Conservation (phyloP, 2,329 filamentous ascomycete species). For the Cercospora canescens region DNA sequence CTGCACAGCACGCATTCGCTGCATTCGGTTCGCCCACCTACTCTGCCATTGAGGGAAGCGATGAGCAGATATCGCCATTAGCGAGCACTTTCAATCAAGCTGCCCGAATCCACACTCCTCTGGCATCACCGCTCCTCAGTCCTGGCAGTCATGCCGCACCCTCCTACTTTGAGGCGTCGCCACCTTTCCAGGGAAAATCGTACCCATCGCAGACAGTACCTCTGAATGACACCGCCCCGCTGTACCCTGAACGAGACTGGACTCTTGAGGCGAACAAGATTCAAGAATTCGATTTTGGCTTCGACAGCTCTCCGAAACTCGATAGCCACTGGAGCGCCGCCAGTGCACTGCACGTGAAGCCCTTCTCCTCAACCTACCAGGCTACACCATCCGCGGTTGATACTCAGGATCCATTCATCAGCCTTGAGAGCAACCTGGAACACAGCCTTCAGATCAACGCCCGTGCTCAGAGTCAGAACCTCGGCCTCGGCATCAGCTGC, state of each 20-base stretch:
- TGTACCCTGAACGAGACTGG: constrained; percentile 29
- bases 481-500: constrained; percentile 37
- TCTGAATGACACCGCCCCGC: constrained; percentile 32
- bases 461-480: constrained; percentile 17
- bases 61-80: constrained; percentile 34
- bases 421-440: constrained; percentile 15
- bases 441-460: constrained; percentile 10
- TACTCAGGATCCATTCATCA: constrained; percentile 26
- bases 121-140: constrained; percentile 30
- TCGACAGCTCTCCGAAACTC: constrained; percentile 26
- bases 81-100: constrained; percentile 34
- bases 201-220: constrained; percentile 28
- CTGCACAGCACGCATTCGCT: constrained; percentile 39
- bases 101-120: constrained; percentile 33
- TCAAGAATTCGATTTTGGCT: constrained; percentile 36
- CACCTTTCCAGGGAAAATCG: constrained; percentile 20
- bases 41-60: constrained; percentile 25
- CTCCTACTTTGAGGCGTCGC: constrained; percentile 27
- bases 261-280: constrained; percentile 30
- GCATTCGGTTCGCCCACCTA: constrained; percentile 33
- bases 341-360: constrained; percentile 20
- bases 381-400: constrained; percentile 19
- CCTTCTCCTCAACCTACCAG: constrained; percentile 13
- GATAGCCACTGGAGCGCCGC: constrained; percentile 22
- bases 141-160: constrained; percentile 20